Evolutionary conservation across 2,329 filamentous ascomycete genomes (phyloP), one percentile per base, ranked within the genome.

Genomic region (Fusarium musae): DNA sequence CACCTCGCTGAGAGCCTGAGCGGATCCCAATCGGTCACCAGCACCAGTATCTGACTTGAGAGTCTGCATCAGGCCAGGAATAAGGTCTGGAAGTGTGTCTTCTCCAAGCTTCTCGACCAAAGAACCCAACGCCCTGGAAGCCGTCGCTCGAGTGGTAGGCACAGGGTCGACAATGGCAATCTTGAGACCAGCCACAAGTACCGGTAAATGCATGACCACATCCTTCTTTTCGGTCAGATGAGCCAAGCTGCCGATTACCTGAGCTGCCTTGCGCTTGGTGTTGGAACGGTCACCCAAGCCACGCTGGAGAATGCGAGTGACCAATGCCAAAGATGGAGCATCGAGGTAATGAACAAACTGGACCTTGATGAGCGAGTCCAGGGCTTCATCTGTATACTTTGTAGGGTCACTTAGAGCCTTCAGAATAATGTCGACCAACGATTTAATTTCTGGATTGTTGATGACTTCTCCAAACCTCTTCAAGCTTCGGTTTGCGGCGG

Each of bases 391-490:
- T 0, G 97, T 99, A 84, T 97, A 94, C 80, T 96, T 98, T 1
- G 96, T 99, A 4, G 96, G 95, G 80, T 99, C 96, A 78, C 96
- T 99, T 67, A 99, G 90, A 70, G 96, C 97, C 84, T 98, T 98
- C 76, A 99, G 91, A 39, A 99, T 89, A 63, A 98, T 93, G 77
- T 93, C 92, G 66, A 98, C 96, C 19, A 98, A 87, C 73, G 92
- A 90, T 88, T 98, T 98, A 79, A 99, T 94, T 83, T 99, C 96
- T 8, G 96, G 96, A 81, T 99, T 99, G 82, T 89, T 97, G 82
- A 99, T 99, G 75, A 99, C 97, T 82, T 99, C 97, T 74, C 97
- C 96, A 80, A 99, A 99, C 63, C 96, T 93, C 85, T 99, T 97
- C 84, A 99, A 87, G 84, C 95, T 97, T 83, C 96, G 92, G 83